Evolutionary conservation across 805 yeast species (phyloP).

Genomic region (Diddensiella transvaalensis): DNA sequence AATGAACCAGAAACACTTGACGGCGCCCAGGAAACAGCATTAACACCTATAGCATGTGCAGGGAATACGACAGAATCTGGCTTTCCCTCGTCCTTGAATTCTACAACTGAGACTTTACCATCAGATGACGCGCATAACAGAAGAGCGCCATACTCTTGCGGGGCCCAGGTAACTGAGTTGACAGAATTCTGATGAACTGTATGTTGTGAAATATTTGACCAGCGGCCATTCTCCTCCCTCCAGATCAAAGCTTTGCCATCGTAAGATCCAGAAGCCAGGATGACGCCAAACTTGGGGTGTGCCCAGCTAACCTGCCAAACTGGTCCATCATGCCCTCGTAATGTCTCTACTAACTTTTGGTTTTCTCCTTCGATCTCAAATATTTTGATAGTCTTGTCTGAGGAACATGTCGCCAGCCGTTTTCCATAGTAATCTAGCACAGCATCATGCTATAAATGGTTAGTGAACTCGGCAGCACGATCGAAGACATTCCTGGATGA

Average conservation of each 20-base stretch:
- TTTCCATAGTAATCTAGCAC: constrained; percentile 96
- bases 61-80: constrained; percentile 48
- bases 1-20: constrained; percentile 29
- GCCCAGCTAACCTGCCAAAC: constrained; percentile 99
- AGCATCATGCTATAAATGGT: constrained; percentile 71
- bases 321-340: constrained; percentile 94
- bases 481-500: background rate
- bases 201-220: constrained; percentile 86
- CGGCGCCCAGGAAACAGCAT: constrained; percentile 80
- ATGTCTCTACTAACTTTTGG: constrained; percentile 77
- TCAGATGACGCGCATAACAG: constrained; percentile 89
- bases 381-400: constrained; percentile 92
- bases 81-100: constrained; percentile 85
- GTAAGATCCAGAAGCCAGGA: constrained; percentile 90
- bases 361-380: constrained; percentile 86
- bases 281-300: constrained; percentile 95
- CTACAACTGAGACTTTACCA: constrained; percentile 86
- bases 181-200: constrained; percentile 90
- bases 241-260: constrained; percentile 93
- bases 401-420: constrained; percentile 91
- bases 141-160: constrained; percentile 93
- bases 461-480: background rate
- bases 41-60: constrained; percentile 93
- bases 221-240: constrained; percentile 87
- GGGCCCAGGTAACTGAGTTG: constrained; percentile 94